Conservation (phyloP, 2,329 filamentous ascomycete genomes). For the Arthrobotrys pseudoclavata region DNA sequence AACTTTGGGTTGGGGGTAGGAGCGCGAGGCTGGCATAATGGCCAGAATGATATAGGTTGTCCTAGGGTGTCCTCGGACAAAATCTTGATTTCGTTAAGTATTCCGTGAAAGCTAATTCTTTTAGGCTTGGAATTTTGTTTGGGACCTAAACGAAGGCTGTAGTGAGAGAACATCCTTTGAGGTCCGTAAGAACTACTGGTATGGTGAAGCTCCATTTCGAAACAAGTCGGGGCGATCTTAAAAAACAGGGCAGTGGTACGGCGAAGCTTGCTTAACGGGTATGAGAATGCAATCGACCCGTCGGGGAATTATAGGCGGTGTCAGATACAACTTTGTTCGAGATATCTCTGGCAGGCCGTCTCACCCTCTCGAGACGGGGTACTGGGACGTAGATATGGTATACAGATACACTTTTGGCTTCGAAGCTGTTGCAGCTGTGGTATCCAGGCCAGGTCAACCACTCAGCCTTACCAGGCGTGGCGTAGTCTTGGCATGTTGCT, state of each 20-base stretch:
- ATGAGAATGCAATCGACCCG: too few relatives aligned
- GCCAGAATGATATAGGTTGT: constrained; percentile 17
- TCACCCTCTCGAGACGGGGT: neutral
- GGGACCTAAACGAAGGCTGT: neutral
- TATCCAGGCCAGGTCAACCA: neutral
- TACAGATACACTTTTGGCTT: constrained; percentile 7
- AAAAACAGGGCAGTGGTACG: too few relatives aligned
- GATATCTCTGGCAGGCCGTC: too few relatives aligned
- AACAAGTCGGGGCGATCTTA: too few relatives aligned
- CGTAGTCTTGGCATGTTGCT: neutral
- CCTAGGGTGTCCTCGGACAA: neutral
- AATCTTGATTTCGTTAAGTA: neutral
- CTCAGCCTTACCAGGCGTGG: constrained; percentile 1
- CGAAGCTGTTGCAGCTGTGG: neutral
- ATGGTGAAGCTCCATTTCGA: neutral
- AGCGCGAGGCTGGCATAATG: neutral
- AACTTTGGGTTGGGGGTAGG: neutral
- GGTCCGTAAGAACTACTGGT: neutral
- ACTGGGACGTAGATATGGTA: neutral
- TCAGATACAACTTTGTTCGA: too few relatives aligned
- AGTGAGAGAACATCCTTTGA: neutral
- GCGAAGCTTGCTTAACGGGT: too few relatives aligned
- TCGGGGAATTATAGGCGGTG: too few relatives aligned
- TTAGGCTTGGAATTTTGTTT: neutral
- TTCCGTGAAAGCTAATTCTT: neutral